These are phyloP conservation scores for Pyricularia sp. DNA, from an alignment of 2,329 filamentous ascomycete genomes.

Conservation along the genomic window DNA sequence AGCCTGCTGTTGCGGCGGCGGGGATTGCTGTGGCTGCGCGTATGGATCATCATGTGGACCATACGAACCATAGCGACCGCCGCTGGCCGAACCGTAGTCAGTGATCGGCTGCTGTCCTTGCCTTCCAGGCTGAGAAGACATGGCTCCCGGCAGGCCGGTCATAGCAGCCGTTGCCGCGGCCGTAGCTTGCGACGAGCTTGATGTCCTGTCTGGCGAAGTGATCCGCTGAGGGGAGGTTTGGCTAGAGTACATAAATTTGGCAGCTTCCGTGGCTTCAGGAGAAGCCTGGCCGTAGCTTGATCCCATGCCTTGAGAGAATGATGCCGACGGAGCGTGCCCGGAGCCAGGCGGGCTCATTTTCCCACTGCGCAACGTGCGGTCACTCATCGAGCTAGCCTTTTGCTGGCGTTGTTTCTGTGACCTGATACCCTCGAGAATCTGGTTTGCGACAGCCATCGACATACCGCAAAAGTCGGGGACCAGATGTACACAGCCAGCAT, in stretches of 20 bases:
- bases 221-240: conserved; percentile 39
- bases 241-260: conserved; percentile 51
- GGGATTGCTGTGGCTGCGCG: conserved; percentile 17
- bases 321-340: conserved; percentile 13
- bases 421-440: conserved; percentile 81
- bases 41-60: conserved; percentile 21
- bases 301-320: conserved; percentile 10
- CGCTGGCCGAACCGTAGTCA: conserved; percentile 16
- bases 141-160: conserved; percentile 45
- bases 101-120: conserved; percentile 8
- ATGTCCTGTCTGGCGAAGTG: conserved; percentile 40
- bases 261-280: conserved; percentile 50
- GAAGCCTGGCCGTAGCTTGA: conserved; percentile 27
- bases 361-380: conserved; percentile 53
- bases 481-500: conserved; percentile 85
- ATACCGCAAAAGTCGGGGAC: conserved; percentile 99
- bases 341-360: conserved; percentile 28
- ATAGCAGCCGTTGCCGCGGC: conserved; percentile 47
- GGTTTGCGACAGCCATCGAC: conserved; percentile 95
- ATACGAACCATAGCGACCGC: conserved; percentile 2
- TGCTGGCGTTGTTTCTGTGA: conserved; percentile 61
- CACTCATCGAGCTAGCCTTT: conserved; percentile 49
- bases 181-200: conserved; percentile 34
- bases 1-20: conserved; percentile 17
- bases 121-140: conserved; percentile 22